These are phyloP conservation scores for Rhodosporidiobolus odoratus DNA, from an alignment of 768 basidiomycete species.

Conservation along the genomic window DNA sequence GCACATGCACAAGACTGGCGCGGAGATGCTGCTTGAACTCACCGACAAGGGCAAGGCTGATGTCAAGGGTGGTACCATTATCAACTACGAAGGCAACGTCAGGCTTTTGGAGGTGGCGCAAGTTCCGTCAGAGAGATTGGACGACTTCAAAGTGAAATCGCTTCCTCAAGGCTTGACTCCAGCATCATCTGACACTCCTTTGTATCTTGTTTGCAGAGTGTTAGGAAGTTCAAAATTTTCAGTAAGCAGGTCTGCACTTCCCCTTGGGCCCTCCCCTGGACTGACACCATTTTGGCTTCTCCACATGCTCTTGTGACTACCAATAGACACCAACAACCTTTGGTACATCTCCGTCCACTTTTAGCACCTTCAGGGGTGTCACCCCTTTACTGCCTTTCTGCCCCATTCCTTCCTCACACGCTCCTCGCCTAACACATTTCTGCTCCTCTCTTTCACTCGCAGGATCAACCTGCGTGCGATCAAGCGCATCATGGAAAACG, in stretches of 20 bases:
- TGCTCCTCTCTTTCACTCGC: background rate
- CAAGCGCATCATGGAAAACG: slow-evolving; percentile 80
- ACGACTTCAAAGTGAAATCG: slow-evolving; percentile 96
- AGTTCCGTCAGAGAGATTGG: slow-evolving; percentile 84
- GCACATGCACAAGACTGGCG: slow-evolving; percentile 72
- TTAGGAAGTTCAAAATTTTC: slow-evolving; percentile 90
- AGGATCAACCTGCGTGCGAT: slow-evolving; percentile 57
- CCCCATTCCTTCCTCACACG: too few species aligned
- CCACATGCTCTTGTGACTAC: background rate
- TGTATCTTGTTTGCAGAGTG: slow-evolving; percentile 44
- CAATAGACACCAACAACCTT: slow-evolving; percentile 50
- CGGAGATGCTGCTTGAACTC: slow-evolving; percentile 61
- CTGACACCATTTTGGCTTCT: background rate
- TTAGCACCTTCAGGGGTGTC: too few species aligned
- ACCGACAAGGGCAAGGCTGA: slow-evolving; percentile 96
- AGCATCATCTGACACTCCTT: too few species aligned
- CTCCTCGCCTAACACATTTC: background rate
- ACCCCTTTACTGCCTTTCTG: too few species aligned
- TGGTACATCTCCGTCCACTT: too few species aligned
- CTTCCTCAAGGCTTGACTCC: too few species aligned
- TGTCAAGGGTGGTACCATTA: slow-evolving; percentile 55
- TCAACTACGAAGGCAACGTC: slow-evolving; percentile 63
- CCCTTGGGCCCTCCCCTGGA: slow-evolving; percentile 54
- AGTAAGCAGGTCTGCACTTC: slow-evolving; percentile 58
- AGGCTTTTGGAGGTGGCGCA: slow-evolving; percentile 90